Conservation (phyloP, 2,329 filamentous ascomycete genomes). For the Arachnopeziza araneosa region DNA sequence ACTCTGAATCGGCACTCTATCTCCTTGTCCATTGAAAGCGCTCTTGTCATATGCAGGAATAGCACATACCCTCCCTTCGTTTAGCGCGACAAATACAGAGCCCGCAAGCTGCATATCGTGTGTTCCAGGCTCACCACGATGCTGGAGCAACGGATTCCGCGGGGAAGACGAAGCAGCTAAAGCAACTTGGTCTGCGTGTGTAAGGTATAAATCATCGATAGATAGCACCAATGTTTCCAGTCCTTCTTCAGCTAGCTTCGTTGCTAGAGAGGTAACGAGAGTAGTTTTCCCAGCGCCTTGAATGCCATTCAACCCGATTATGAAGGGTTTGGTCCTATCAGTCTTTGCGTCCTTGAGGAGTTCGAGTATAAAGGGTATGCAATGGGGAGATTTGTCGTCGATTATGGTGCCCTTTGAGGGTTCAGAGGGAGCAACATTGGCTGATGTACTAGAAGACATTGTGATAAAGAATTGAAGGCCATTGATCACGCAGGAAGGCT, state of each 20-base stretch:
- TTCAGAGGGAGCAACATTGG: background rate
- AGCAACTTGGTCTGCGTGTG: constrained; percentile 48
- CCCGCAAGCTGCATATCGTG: constrained; percentile 57
- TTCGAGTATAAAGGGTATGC: constrained; percentile 63
- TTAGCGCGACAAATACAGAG: constrained; percentile 47
- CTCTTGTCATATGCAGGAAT: constrained; percentile 66
- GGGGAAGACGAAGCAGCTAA: constrained; percentile 47
- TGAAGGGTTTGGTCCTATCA: constrained; percentile 42
- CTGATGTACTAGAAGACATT: background rate
- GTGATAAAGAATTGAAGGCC: background rate
- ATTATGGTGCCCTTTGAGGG: constrained; percentile 40
- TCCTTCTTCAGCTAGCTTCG: constrained; percentile 42
- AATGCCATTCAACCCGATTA: constrained; percentile 72
- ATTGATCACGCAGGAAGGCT: constrained; percentile 1
- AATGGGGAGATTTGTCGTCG: constrained; percentile 74
- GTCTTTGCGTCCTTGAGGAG: background rate
- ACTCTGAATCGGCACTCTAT: constrained; percentile 45
- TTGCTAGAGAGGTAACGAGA: constrained; percentile 61
- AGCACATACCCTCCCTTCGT: constrained; percentile 38
- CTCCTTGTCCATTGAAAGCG: constrained; percentile 55
- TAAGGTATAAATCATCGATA: constrained; percentile 67
- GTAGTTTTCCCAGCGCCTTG: constrained; percentile 94
- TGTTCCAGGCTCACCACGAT: constrained; percentile 56
- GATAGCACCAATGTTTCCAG: constrained; percentile 54
- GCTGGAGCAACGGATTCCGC: constrained; percentile 56